Base-by-base conservation (phyloP, 2,329 filamentous ascomycete genomes). In the Aulographum hederae region DNA sequence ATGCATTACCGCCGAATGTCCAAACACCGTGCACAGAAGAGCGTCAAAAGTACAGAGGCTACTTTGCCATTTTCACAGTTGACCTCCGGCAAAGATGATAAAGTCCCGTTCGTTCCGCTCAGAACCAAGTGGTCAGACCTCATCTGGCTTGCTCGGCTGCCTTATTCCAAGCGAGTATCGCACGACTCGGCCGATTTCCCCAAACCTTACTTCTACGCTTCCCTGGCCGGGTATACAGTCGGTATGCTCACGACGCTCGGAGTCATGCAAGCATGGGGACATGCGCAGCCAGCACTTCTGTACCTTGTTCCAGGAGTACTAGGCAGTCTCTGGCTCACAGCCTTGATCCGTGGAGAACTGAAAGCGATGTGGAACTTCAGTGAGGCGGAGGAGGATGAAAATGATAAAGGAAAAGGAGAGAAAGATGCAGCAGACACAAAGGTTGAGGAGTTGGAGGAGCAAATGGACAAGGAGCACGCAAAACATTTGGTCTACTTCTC, bases 301-400 rank as follows among this genome's bases (percentile, higher is more conserved):
- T 95, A 95, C 48, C 69, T 98, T 5, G 89, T 95, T 0, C 86
- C 86, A 0, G 76, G 79, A 1, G 81, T 95, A 0, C 57, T 94
- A 4, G 61, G 67, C 2, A 67, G 75, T 2, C 48, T 89, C 1
- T 91, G 81, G 77, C 52, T 72, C 3, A 89, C 78, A 2, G 86
- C 77, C 0, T 42, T 73, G 4, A 48, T 65, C 13, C 69, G 73
- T 8, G 78, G 82, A 2, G 84, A 95, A 46, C 39, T 86, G 2
- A 61, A 59, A 31, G 53, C 73, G 26, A 76, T 95, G 69, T 91
- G 79, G 77, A 60, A 61, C 3, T 95, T 85, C 46, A 84, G 73
- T 1, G 86, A 95, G 48, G 58, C 55, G 1, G 52, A 59, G 27
- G 57, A 59, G 13, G 60, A 56, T 13, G 62, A 62, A 31, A n/a